Conservation (phyloP, 768 basidiomycete genomes). For the Candolleomyces efflorescens region DNA sequence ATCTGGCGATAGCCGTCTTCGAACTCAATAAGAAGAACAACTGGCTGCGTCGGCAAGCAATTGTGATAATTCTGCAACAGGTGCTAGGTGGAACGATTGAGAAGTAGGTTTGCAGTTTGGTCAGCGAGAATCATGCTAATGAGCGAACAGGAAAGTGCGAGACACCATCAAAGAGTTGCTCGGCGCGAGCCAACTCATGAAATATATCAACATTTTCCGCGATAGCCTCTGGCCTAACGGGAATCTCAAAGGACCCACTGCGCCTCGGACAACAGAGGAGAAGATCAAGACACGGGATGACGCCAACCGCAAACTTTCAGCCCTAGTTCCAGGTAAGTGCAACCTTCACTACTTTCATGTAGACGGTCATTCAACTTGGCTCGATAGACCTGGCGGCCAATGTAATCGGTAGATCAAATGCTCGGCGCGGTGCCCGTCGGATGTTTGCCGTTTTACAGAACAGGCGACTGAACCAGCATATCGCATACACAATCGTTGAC, state of each 20-base stretch:
- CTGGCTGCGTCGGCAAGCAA: conserved; percentile 93
- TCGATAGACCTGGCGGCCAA: conserved; percentile 85
- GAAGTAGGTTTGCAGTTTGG: conserved; percentile 47
- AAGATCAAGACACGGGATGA: conserved; percentile 77
- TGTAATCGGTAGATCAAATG: conserved; percentile 97
- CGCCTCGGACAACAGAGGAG: conserved; percentile 76
- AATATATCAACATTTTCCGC: conserved; percentile 61
- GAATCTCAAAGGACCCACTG: conserved; percentile 51
- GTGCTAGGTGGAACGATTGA: conserved; percentile 95
- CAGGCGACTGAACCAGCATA: conserved; percentile 89
- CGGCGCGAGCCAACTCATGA: conserved; percentile 67
- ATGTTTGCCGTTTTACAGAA: conserved; percentile 96
- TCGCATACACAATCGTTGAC: conserved; percentile 83
- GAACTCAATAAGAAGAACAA: conserved; percentile 95
- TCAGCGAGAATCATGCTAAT: conserved; percentile 7
- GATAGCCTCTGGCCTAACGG: conserved; percentile 87
- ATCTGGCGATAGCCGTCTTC: conserved; percentile 88
- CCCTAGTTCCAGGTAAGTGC: conserved; percentile 80
- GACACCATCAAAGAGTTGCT: conserved; percentile 65
- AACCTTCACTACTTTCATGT: background rate
- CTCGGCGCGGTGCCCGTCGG: conserved; percentile 84
- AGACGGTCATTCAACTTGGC: background rate
- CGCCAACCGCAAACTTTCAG: conserved; percentile 86
- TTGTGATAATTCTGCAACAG: conserved; percentile 95
- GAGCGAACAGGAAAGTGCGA: conserved; percentile 68